Percentiles rank a stretch among this genome's conserved stretches.
These are phyloP conservation scores for Globisporangium solare DNA, from an alignment of 352 stramenopile genomes.

Conservation along the genomic window DNA sequence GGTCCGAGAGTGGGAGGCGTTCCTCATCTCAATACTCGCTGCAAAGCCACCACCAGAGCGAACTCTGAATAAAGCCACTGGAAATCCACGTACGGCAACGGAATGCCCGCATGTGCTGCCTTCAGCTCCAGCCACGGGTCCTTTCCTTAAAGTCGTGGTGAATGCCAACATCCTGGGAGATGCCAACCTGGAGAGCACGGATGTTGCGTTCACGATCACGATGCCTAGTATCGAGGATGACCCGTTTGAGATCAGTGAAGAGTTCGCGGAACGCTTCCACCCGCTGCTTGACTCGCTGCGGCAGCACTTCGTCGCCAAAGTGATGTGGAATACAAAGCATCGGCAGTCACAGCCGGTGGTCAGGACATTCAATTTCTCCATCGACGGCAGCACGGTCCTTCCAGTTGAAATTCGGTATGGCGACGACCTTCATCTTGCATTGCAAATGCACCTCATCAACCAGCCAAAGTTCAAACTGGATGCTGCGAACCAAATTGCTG, in stretches of 20 bases:
- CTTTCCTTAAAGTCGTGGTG: slow-evolving; percentile 7
- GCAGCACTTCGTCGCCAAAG: slow-evolving; percentile 22
- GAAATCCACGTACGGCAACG: not conserved
- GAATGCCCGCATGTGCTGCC: not conserved
- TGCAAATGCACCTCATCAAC: slow-evolving; percentile 14
- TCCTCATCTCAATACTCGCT: slow-evolving; percentile 23
- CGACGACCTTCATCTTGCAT: slow-evolving; percentile 36
- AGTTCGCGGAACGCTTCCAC: slow-evolving; percentile 2
- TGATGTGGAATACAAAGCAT: slow-evolving; percentile 31
- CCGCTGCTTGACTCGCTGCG: slow-evolving; percentile 26
- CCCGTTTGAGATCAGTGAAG: slow-evolving; percentile 12
- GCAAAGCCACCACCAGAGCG: slow-evolving; percentile 5
- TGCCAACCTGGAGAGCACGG: not conserved
- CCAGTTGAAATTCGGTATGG: slow-evolving; percentile 29
- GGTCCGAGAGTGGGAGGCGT: slow-evolving; percentile 38
- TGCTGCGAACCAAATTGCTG: not conserved
- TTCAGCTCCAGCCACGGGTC: not conserved
- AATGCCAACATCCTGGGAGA: no score
- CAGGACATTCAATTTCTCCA: slow-evolving; percentile 1
- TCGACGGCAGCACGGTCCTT: not conserved
- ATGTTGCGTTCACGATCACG: not conserved
- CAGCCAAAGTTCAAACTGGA: not conserved
- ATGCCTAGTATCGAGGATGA: slow-evolving; percentile 15
- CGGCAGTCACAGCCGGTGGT: slow-evolving; percentile 17
- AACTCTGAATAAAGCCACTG: not conserved